Evolutionary conservation across 371 early-diverging fungal genomes (phyloP).

Genomic region (Basidiobolus meristosporus): DNA sequence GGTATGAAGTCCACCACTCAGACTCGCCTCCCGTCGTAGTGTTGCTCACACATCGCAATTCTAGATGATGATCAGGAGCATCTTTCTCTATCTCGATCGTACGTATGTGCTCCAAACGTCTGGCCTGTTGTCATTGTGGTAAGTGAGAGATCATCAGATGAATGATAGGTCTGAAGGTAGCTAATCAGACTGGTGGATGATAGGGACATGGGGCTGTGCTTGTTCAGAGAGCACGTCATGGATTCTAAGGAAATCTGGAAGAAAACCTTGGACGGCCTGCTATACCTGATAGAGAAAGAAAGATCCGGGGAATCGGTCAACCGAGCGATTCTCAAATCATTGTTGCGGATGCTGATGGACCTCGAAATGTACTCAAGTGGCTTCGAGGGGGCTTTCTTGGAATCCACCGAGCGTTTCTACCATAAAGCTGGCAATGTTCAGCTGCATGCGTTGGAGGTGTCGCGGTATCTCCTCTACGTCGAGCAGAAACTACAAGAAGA

Average conservation of each 20-base stretch:
- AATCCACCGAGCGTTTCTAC: slow-evolving; percentile 43
- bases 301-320: slow-evolving; percentile 35
- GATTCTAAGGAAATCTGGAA: slow-evolving; percentile 20
- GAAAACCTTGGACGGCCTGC: slow-evolving; percentile 23
- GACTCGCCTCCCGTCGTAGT: too few species aligned
- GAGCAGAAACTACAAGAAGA: slow-evolving; percentile 42
- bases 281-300: slow-evolving; percentile 32
- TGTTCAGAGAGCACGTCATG: slow-evolving; percentile 43
- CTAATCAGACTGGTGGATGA: neutral
- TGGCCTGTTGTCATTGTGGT: slow-evolving; percentile 46
- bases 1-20: slow-evolving; percentile 9
- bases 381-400: slow-evolving; percentile 48
- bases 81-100: slow-evolving; percentile 83
- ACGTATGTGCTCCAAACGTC: slow-evolving; percentile 62
- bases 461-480: slow-evolving; percentile 38
- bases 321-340: slow-evolving; percentile 26
- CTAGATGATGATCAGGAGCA: slow-evolving; percentile 48
- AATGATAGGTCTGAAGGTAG: too few species aligned
- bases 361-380: slow-evolving; percentile 41
- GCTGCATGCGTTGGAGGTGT: slow-evolving; percentile 19
- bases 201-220: slow-evolving; percentile 54
- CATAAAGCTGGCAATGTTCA: slow-evolving; percentile 27
- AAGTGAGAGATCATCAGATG: too few species aligned
- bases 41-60: neutral
- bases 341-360: slow-evolving; percentile 63